Base-by-base conservation (phyloP, 768 basidiomycete genomes). In the Psilocybe sp. region DNA sequence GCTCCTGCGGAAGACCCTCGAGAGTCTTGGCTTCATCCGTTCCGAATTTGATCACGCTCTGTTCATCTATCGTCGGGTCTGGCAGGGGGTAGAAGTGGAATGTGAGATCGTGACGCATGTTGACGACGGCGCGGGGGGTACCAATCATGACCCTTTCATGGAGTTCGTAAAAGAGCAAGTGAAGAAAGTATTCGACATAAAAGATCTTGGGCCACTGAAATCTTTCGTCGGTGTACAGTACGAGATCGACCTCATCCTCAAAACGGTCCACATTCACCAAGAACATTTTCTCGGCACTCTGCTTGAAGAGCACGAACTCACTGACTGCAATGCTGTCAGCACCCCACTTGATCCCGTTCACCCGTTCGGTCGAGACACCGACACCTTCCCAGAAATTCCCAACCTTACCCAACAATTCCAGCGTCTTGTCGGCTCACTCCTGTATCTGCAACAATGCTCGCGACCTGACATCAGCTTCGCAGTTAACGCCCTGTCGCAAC, bases 181-280 rank as follows among this genome's bases (percentile, higher is more conserved):
- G 44, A 40, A 34, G 8, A 47, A 56, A n/a, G 49, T 50, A 10
- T 61, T 65, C 40, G 49, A 59, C 1, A 63, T 69, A 18, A 60
- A 58, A 1, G 60, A 69, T 38, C 46, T 65, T 5, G 62, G 68
- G 1, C 47, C 60, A 9, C 40, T 68, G 11, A 40, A 52, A 34
- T 53, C 47, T 35, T 50, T 68, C 15, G 47, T 67, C 1, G 60
- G 61, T 5, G 52, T 64, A 5, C 52, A 54, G 23, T 50, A 54
- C 12, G 43, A 50, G 7, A 33, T 47, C 5, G 35, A 53, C 18
- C 47, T 46, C 4, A n/a, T 5, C 2, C 36, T 23, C 8, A 20
- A 44, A 14, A 36, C 47, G n/a, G 36, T 56, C 1, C 53, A 51
- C 48, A 35, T 56, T 16, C 46, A 49, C n/a, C 55, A 56, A n/a